A percentile compares a stretch with the other conserved stretches of the same genome.
Conservation (phyloP, 2,329 filamentous ascomycete species). For the Aspergillus pseudoglaucus region DNA sequence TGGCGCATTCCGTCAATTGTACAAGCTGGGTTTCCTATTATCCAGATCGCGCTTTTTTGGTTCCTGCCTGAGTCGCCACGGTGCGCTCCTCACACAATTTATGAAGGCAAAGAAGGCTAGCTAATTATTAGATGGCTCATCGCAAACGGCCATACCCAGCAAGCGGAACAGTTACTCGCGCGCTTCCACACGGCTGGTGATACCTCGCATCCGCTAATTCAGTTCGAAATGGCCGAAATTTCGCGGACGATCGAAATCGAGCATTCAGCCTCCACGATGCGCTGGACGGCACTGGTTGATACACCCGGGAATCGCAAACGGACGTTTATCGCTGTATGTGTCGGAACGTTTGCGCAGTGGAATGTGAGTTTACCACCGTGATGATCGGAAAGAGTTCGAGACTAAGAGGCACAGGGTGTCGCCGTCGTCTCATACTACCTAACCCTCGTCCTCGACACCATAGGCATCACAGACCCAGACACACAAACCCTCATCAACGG, state of each 20-base stretch:
- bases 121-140: slow-evolving; percentile 17
- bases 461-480: slow-evolving; percentile 29
- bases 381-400: background rate
- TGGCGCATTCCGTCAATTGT: slow-evolving; percentile 21
- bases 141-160: slow-evolving; percentile 11
- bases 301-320: slow-evolving; percentile 19
- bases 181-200: slow-evolving; percentile 16
- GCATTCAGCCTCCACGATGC: slow-evolving; percentile 6
- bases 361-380: slow-evolving; percentile 9
- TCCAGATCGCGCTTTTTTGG: slow-evolving; percentile 14
- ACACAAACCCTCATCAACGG: slow-evolving; percentile 37
- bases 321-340: slow-evolving; percentile 19
- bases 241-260: slow-evolving; percentile 15
- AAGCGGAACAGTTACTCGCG: slow-evolving; percentile 15
- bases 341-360: slow-evolving; percentile 19
- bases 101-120: background rate
- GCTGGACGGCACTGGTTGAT: slow-evolving; percentile 10
- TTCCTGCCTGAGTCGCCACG: slow-evolving; percentile 17
- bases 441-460: slow-evolving; percentile 28
- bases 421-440: slow-evolving; percentile 33
- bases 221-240: slow-evolving; percentile 22
- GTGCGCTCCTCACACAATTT: slow-evolving; percentile 1
- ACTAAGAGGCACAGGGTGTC: slow-evolving; percentile 11
- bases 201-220: slow-evolving; percentile 10
- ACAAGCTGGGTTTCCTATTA: slow-evolving; percentile 13